phyloP scores from a whole-genome alignment of 2,329 filamentous ascomycete species.

The Macrophomina pseudophaseolina region DNA sequence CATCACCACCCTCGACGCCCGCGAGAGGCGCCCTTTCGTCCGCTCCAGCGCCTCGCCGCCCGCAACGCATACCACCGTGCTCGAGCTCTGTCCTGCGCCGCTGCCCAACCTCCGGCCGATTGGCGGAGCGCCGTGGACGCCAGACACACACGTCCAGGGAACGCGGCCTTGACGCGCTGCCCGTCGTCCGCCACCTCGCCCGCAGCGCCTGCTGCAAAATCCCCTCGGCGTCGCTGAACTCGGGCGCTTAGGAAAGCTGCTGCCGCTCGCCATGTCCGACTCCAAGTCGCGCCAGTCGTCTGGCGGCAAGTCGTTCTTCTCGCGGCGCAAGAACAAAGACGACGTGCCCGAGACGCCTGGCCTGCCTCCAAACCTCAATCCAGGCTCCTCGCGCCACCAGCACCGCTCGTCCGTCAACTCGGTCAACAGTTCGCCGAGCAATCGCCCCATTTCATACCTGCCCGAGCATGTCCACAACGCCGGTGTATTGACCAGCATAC shows the following conservation, averaged over 20 bases:
- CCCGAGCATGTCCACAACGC: conserved; percentile 68
- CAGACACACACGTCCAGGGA: not conserved
- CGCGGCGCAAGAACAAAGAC: conserved; percentile 76
- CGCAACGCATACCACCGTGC: conserved; percentile 12
- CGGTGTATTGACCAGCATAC: conserved; percentile 85
- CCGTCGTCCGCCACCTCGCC: not conserved
- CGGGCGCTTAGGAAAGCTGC: not conserved
- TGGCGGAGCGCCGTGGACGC: conserved; percentile 18
- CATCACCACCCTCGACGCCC: conserved; percentile 1
- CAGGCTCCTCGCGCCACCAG: conserved; percentile 74
- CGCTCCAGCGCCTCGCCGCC: conserved; percentile 8
- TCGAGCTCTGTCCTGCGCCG: conserved; percentile 19
- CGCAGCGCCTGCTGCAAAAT: conserved; percentile 20
- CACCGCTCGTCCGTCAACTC: conserved; percentile 62
- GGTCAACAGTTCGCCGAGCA: conserved; percentile 55
- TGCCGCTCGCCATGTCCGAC: conserved; percentile 45
- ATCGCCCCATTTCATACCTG: conserved; percentile 61
- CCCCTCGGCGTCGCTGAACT: conserved; percentile 15
- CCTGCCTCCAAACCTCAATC: conserved; percentile 67
- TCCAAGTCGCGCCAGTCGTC: conserved; percentile 85
- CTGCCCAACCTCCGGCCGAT: conserved; percentile 7
- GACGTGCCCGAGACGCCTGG: conserved; percentile 62
- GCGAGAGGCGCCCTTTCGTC: conserved; percentile 14
- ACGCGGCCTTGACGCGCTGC: conserved; percentile 7
- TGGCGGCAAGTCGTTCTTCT: conserved; percentile 84